phyloP scores from a whole-genome alignment of 1,284 basidiomycete species.

The Neolentinus lepideus region DNA sequence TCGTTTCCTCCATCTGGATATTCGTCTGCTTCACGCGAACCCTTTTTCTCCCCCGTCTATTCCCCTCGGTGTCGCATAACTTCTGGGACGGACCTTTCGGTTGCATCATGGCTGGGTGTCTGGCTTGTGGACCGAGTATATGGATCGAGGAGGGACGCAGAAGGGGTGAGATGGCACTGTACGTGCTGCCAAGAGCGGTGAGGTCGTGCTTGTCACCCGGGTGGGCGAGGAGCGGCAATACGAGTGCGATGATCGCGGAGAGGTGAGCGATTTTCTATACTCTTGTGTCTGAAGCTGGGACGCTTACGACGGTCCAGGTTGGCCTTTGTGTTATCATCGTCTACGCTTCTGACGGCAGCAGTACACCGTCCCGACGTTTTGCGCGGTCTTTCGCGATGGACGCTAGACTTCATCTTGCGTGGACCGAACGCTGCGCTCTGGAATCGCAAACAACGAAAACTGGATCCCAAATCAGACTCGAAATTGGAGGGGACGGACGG shows the following conservation, averaged over 20 bases:
- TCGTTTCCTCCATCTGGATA: constrained; percentile 64
- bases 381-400: constrained; percentile 67
- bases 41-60: constrained; percentile 48
- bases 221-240: constrained; percentile 39
- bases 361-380: constrained; percentile 52
- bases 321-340: constrained; percentile 53
- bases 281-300: constrained; percentile 6
- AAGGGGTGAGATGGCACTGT: constrained; percentile 71
- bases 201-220: constrained; percentile 48
- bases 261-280: constrained; percentile 30
- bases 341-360: constrained; percentile 58
- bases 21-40: constrained; percentile 63
- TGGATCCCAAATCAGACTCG: not conserved
- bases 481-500: not conserved
- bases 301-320: too few species aligned
- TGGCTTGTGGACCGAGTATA: constrained; percentile 68
- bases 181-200: constrained; percentile 66
- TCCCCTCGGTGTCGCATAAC: constrained; percentile 63
- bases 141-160: constrained; percentile 65
- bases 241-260: constrained; percentile 36
- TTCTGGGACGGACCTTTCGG: constrained; percentile 72
- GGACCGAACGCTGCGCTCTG: constrained; percentile 47
- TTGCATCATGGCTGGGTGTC: constrained; percentile 55
- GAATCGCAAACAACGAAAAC: constrained; percentile 28
- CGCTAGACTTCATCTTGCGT: constrained; percentile 53